phyloP scores from a whole-genome alignment of 352 stramenopile species.

The Saprolegnia parasitica region DNA sequence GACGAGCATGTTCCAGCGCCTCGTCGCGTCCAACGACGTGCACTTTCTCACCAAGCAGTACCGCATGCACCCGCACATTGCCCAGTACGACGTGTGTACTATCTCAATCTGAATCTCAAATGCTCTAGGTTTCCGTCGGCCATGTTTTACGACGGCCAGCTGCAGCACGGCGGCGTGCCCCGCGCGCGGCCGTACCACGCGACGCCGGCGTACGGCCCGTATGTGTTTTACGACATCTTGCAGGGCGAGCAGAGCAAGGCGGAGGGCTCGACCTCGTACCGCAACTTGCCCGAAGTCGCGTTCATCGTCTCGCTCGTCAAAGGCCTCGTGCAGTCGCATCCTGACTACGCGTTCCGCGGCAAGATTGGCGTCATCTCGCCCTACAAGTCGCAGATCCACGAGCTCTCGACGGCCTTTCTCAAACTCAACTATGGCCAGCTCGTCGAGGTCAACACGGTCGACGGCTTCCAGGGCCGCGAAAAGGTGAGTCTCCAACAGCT shows the following conservation, averaged over 20 bases:
- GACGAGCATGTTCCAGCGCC: slow-evolving; percentile 19
- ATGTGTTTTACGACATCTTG: slow-evolving; percentile 66
- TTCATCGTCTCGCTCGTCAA: slow-evolving; percentile 15
- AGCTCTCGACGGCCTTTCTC: background rate
- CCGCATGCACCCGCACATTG: slow-evolving; percentile 26
- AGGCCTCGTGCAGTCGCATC: background rate
- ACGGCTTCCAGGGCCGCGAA: slow-evolving; percentile 89
- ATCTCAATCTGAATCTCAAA: background rate
- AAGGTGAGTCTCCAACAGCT: slow-evolving; percentile 33
- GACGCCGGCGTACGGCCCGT: slow-evolving; percentile 40
- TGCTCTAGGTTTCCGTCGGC: slow-evolving; percentile 11
- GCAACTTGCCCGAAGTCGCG: slow-evolving; percentile 49
- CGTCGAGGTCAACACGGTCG: slow-evolving; percentile 90
- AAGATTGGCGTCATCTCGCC: slow-evolving; percentile 27
- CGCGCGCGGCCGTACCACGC: background rate
- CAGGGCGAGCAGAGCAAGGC: slow-evolving; percentile 61
- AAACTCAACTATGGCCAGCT: slow-evolving; percentile 29
- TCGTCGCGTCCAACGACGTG: slow-evolving; percentile 13
- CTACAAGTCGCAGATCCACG: slow-evolving; percentile 26
- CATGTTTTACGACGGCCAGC: slow-evolving; percentile 22
- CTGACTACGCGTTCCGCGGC: slow-evolving; percentile 9
- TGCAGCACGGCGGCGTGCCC: background rate
- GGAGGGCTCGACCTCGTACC: slow-evolving; percentile 62
- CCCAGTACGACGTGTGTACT: background rate
- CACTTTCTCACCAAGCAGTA: slow-evolving; percentile 22